A percentile compares a stretch with the other conserved stretches of the same genome.
Conservation (phyloP, 2,329 filamentous ascomycete genomes). For the Pestalotiopsis sp. region DNA sequence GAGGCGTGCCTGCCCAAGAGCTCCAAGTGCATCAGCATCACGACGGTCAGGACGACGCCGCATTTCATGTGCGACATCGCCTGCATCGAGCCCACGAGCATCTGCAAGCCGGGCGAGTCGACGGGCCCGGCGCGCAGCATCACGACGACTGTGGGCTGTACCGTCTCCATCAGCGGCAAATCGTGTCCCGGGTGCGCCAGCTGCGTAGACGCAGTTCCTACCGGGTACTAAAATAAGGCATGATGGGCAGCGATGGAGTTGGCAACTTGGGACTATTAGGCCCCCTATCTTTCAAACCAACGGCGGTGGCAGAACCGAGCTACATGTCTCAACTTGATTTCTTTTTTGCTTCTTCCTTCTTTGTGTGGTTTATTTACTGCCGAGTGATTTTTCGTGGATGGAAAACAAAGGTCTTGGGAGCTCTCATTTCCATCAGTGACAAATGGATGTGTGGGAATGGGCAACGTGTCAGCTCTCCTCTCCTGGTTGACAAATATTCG, state of each 20-base stretch:
- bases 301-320: background rate
- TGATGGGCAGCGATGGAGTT: background rate
- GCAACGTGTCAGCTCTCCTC: background rate
- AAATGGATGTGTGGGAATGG: background rate
- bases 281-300: background rate
- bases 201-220: background rate
- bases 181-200: background rate
- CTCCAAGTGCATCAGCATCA: background rate
- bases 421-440: background rate
- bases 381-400: background rate
- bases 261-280: no score
- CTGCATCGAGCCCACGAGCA: background rate
- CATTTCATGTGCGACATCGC: background rate
- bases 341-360: background rate
- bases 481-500: background rate
- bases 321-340: background rate
- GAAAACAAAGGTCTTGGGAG: background rate
- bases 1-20: background rate
- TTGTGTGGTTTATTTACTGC: background rate
- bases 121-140: background rate
- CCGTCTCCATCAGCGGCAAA: background rate
- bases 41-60: background rate
- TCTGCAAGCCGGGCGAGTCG: conserved; percentile 3
- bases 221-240: background rate
- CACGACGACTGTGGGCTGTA: background rate